Base-by-base conservation (phyloP, 2,329 filamentous ascomycete species). In the Ceratocystis colombiana region DNA sequence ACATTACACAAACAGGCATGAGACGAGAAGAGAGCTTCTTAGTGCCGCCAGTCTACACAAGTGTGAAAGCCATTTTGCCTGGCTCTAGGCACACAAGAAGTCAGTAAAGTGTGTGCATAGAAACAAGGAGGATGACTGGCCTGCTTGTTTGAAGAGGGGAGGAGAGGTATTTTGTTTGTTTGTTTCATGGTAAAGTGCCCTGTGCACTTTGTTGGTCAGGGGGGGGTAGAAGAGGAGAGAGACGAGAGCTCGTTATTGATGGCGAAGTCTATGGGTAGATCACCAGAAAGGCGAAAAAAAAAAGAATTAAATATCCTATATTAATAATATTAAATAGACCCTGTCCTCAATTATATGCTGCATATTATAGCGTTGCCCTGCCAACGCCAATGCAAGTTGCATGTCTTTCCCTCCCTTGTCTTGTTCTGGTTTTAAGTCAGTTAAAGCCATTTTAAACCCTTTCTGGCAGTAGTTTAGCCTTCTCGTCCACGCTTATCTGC, bases 141-240 rank as follows among this genome's bases (percentile, higher is more conserved):
- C 4, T 41, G 37, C 37, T 12, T 41, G 37, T 41, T 41, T 41
- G 10, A 7, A n/a, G 30, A 30, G 30, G 10, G n/a, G 10, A 57
- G 25, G 20, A 57, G 20, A 57, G 22, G 53, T 12, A 57, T 57
- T 33, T 25, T 57, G 53, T 33, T 57, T 57, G 53, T 57, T 57
- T 57, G 53, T 57, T 57, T 57, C 53, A 57, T 57, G 25, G 53
- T 25, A 12, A 41, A 30, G 28, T 22, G 28, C 53, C n/a, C 53
- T 57, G 22, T 57, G 53, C 53, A 7, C 25, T 30, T 55, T 55
- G 22, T 15, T 12, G 50, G 22, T 5, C 5, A 25, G 50, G 50
- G 48, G 48, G 48, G 50, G 50, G 25, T 28, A 15, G 25, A 5
- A 22, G 22, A 55, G 50, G 50, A 25, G 50, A 55, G 50, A 30